phyloP scores from a whole-genome alignment of 257 asterid genomes.

The Rhazya stricta region DNA sequence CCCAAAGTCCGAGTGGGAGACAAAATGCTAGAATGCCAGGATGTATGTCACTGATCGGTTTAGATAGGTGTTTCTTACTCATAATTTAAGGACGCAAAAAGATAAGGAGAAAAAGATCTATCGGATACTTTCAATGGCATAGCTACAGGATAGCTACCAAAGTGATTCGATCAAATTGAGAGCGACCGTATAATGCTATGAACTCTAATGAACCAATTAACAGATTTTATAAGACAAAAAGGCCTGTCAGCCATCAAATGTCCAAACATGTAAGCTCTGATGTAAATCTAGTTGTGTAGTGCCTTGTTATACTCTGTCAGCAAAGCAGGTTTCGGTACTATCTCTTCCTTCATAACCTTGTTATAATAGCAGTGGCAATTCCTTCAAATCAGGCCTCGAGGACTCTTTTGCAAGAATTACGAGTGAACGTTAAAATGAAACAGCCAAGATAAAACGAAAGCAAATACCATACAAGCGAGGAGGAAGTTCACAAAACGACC shows the following conservation, averaged over 20 bases:
- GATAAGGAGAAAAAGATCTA: no score
- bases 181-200: not conserved
- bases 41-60: not conserved
- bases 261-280: not conserved
- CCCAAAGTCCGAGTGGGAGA: not conserved
- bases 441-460: slow-evolving; percentile 89
- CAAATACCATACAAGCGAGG: slow-evolving; percentile 85
- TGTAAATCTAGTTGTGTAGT: not conserved
- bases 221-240: not conserved
- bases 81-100: no score
- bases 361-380: not conserved
- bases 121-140: not conserved
- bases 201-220: not conserved
- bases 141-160: not conserved
- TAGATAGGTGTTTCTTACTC: no score
- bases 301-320: not conserved
- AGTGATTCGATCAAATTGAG: no score
- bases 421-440: slow-evolving; percentile 83
- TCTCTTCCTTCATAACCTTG: not conserved
- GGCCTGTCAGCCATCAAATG: not conserved
- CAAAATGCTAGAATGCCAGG: not conserved
- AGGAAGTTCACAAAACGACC: slow-evolving; percentile 71
- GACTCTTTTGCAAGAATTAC: slow-evolving; percentile 12
- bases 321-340: no score
- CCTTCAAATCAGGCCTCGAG: not conserved